Conservation (phyloP, 2,329 filamentous ascomycete genomes). For the Penicillium sumatraense region DNA sequence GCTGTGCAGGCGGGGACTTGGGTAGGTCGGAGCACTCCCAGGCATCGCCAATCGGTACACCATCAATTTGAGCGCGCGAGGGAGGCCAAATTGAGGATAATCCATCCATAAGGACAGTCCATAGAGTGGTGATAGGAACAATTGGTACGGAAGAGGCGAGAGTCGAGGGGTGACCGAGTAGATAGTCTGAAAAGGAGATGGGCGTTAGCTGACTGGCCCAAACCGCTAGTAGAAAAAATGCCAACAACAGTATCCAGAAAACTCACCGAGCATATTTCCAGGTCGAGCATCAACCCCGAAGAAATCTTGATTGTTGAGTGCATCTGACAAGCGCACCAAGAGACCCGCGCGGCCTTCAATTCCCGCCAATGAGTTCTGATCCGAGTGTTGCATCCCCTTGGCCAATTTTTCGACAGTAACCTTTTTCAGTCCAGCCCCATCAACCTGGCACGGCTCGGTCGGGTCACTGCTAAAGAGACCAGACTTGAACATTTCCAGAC, state of each 20-base stretch:
- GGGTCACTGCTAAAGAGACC: constrained; percentile 85
- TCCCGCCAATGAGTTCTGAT: constrained; percentile 80
- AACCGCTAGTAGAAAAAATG: background rate
- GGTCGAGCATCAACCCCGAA: constrained; percentile 85
- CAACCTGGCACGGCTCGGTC: constrained; percentile 84
- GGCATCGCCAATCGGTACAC: constrained; percentile 85
- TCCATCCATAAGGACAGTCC: constrained; percentile 87
- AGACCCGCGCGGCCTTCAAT: constrained; percentile 83
- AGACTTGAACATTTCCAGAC: constrained; percentile 89
- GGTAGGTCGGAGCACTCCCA: constrained; percentile 91
- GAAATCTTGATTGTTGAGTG: constrained; percentile 77
- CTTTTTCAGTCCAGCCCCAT: constrained; percentile 76
- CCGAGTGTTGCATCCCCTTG: constrained; percentile 81
- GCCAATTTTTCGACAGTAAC: constrained; percentile 76
- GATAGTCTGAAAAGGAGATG: constrained; percentile 67
- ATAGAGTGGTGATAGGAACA: constrained; percentile 82
- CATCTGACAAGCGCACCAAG: constrained; percentile 73
- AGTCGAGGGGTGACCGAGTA: constrained; percentile 89
- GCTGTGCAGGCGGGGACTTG: constrained; percentile 64
- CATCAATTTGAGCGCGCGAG: constrained; percentile 84
- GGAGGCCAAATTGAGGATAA: constrained; percentile 86
- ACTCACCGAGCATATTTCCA: constrained; percentile 88
- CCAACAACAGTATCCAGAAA: background rate
- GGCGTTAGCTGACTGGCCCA: background rate
- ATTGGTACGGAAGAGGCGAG: constrained; percentile 87